Percentiles rank a stretch among this genome's conserved stretches.
Conservation (phyloP, 163 green algal genomes). For the Coccomyxa subellipsoidea region DNA sequence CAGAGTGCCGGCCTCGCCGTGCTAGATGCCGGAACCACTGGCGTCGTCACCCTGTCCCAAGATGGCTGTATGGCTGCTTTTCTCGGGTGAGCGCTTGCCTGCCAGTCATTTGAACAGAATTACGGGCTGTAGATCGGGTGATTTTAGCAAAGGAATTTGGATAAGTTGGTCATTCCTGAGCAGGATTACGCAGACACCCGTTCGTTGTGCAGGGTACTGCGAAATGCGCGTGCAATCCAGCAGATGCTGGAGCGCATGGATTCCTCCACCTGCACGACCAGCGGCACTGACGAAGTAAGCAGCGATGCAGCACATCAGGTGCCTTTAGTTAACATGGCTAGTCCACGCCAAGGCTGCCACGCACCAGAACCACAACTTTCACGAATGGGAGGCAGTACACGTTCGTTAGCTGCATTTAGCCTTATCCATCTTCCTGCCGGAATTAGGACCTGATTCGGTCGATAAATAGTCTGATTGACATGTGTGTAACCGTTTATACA, state of each 20-base stretch:
- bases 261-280: background rate
- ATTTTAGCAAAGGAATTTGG: too few species aligned
- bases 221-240: background rate
- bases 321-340: background rate
- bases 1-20: background rate
- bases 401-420: too few species aligned
- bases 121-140: too few species aligned
- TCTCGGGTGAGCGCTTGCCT: background rate
- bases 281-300: background rate
- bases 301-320: background rate
- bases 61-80: constrained; percentile 2
- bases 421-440: too few species aligned
- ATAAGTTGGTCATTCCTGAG: too few species aligned
- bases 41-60: background rate
- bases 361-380: too few species aligned
- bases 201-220: background rate
- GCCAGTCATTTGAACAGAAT: background rate
- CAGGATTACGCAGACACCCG: background rate
- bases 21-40: background rate
- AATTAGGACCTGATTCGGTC: too few species aligned
- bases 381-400: background rate
- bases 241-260: background rate
- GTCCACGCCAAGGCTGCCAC: too few species aligned
- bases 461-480: too few species aligned
- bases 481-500: too few species aligned